Evolutionary conservation across 345 rosid species (phyloP).

Genomic region (Murraya koenigii): DNA sequence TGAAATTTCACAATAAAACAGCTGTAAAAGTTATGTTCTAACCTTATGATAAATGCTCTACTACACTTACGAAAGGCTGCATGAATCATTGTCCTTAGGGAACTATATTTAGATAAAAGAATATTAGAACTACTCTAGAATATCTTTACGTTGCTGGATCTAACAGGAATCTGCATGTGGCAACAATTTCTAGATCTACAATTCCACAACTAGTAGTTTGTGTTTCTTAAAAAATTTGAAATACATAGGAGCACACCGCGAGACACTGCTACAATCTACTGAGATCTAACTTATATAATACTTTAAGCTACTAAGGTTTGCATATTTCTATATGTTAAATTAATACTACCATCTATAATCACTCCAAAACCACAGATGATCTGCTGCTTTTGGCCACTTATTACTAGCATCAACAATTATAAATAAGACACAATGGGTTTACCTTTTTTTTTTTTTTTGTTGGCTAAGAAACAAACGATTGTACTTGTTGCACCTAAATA

Average conservation of each 20-base stretch:
- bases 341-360: constrained; percentile 8
- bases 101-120: background rate
- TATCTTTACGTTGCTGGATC: background rate
- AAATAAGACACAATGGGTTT: background rate
- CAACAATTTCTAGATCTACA: background rate
- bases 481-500: background rate
- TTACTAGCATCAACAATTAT: background rate
- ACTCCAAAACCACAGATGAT: constrained; percentile 8
- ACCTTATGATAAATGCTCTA: background rate
- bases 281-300: background rate
- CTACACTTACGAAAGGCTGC: too few relatives aligned
- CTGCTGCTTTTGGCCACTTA: too few relatives aligned
- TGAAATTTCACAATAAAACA: too few relatives aligned
- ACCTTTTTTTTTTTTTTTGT: too few relatives aligned
- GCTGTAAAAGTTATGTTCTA: background rate
- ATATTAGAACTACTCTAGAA: too few relatives aligned
- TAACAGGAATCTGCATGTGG: background rate
- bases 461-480: too few relatives aligned
- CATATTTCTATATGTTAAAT: background rate
- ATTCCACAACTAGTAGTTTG: background rate
- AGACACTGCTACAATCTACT: too few relatives aligned
- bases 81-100: background rate
- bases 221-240: too few relatives aligned
- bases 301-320: background rate
- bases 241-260: too few relatives aligned